Conservation (phyloP, 495 filamentous ascomycete genomes). For the Talaromyces borbonicus region DNA sequence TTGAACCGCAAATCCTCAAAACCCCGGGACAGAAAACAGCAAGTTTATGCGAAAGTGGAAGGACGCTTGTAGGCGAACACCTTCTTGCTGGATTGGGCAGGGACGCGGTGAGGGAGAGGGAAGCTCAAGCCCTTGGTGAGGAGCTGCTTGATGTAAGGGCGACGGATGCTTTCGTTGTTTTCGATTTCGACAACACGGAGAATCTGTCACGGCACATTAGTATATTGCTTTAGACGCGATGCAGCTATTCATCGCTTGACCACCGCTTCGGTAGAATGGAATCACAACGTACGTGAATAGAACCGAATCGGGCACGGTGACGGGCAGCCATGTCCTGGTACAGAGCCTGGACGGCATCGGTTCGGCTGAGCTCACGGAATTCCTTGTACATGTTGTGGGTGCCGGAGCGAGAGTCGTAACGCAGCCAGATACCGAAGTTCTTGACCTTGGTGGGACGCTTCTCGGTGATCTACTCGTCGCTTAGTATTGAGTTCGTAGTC, state of each 20-base stretch:
- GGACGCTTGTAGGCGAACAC: constrained; percentile 85
- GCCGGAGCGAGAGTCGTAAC: constrained; percentile 98
- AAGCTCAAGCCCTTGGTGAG: constrained; percentile 90
- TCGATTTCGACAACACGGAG: constrained; percentile 95
- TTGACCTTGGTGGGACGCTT: constrained; percentile 98
- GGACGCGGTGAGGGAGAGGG: constrained; percentile 93
- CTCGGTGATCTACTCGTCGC: constrained; percentile 99
- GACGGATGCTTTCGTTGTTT: constrained; percentile 84
- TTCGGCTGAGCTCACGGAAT: constrained; percentile 96
- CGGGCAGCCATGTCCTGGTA: constrained; percentile 99
- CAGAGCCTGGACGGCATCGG: constrained; percentile 87
- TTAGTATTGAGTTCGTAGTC: constrained; percentile 2
- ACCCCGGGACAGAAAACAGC: constrained; percentile 27
- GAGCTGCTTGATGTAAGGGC: constrained; percentile 98
- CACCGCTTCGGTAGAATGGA: too few species aligned
- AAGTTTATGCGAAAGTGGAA: constrained; percentile 68
- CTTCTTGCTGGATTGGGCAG: constrained; percentile 70
- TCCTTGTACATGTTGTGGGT: constrained; percentile 99
- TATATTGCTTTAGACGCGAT: not conserved
- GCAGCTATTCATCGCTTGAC: too few species aligned
- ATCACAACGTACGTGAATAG: constrained; percentile 71
- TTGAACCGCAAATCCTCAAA: constrained; percentile 37
- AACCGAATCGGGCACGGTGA: constrained; percentile 94
- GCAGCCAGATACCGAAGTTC: constrained; percentile 99
- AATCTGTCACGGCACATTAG: constrained; percentile 54